These are phyloP conservation scores for Lentinula aciculospora DNA, from an alignment of 768 basidiomycete genomes.

Conservation along the genomic window DNA sequence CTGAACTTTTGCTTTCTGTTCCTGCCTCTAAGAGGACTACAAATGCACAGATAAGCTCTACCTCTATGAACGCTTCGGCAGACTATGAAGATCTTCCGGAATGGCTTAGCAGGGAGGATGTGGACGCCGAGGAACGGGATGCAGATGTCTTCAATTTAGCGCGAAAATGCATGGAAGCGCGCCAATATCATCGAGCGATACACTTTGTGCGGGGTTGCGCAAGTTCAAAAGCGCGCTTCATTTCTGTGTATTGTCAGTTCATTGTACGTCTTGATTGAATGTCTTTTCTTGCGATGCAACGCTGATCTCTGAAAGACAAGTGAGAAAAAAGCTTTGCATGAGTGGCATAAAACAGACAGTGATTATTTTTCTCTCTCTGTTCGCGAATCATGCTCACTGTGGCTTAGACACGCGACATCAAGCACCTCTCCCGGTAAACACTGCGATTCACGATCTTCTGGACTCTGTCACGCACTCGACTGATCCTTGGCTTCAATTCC, in stretches of 20 bases:
- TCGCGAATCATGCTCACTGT: neutral
- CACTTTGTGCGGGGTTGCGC: neutral
- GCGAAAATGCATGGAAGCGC: constrained; percentile 1
- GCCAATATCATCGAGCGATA: constrained; percentile 1
- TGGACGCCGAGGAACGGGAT: constrained; percentile 3
- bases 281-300: neutral
- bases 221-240: constrained; percentile 2
- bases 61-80: neutral
- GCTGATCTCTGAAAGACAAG: constrained; percentile 2
- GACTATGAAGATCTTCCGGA: neutral
- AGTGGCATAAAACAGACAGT: constrained; percentile 8
- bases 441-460: constrained; percentile 37
- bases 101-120: neutral
- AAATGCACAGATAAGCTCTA: neutral
- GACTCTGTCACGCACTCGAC: constrained; percentile 31
- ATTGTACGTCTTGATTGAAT: neutral
- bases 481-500: constrained; percentile 63
- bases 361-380: neutral
- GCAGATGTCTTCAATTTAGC: neutral
- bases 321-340: constrained; percentile 6
- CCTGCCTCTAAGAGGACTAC: constrained; percentile 1
- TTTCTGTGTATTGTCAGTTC: constrained; percentile 3
- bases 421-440: constrained; percentile 44
- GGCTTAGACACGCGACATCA: constrained; percentile 41
- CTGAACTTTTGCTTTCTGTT: constrained; percentile 1